Base-by-base conservation (phyloP, 768 basidiomycete genomes). In the Leccinum arenicola region DNA sequence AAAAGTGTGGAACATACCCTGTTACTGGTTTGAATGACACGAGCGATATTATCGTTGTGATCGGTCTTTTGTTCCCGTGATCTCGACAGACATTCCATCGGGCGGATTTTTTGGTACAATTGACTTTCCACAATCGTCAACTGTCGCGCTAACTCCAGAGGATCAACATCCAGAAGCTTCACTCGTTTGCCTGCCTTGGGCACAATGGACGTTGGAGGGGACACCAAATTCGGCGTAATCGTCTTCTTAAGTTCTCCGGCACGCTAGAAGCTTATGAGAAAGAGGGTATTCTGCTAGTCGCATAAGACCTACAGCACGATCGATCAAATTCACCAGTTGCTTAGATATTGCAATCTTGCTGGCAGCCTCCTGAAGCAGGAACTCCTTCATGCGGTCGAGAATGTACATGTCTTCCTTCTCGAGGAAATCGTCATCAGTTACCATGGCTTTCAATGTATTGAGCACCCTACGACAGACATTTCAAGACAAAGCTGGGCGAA, bases 101-200 rank as follows among this genome's bases (percentile, higher is more conserved):
- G 89, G 36, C 86, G 85, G 65, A 98, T 96, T 71, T 84, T 87
- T 74, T 89, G 88, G 75, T 93, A 98, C 45, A 95, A 75, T 50
- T 82, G 78, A 63, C 88, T 90, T 73, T 98, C 96, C 78, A 95
- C 80, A 59, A 97, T 86, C 1, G 96, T 98, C 61, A 98, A 75
- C 71, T 98, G 96, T 29, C 96, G 82, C 0, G 95, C 96, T 17
- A 98, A 73, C 73, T 98, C 96, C 57, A 94, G 74, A 1, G 95
- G 80, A 64, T 96, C 91, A 52, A 98, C 83, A 68, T 98, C 96
- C 21, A 85, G 74, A 11, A 98, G 77, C 62, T 92, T 93, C 60
- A 95, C 73, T 73, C 85, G 89, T 76, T 85, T 87, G 59, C 74
- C 78, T 40, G 80, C 75, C 71, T 84, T 89, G 1, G 94, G 94